These are phyloP conservation scores for Coniochaeta sp. DNA, from an alignment of 2,329 filamentous ascomycete genomes.

Conservation along the genomic window DNA sequence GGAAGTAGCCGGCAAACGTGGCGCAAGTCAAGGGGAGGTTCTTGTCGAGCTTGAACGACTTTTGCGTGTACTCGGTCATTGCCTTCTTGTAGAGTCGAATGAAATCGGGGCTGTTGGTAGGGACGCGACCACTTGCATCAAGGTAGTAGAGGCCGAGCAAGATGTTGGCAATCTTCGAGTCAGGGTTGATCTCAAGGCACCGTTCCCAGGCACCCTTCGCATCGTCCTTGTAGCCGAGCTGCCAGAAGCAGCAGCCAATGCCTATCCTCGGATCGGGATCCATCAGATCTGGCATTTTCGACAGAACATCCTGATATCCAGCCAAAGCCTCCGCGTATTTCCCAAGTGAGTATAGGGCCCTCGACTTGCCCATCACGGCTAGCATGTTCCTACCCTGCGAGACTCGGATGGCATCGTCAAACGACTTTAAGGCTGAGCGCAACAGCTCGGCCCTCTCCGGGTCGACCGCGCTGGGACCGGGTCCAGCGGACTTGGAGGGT, in stretches of 20 bases:
- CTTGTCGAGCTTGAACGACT: slow-evolving; percentile 89
- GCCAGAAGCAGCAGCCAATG: slow-evolving; percentile 96
- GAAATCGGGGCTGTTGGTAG: slow-evolving; percentile 80
- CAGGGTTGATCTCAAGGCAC: slow-evolving; percentile 69
- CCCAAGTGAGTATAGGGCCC: slow-evolving; percentile 78
- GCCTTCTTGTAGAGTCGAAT: slow-evolving; percentile 81
- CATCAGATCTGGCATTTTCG: slow-evolving; percentile 77
- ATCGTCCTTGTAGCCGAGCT: slow-evolving; percentile 88
- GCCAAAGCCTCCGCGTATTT: slow-evolving; percentile 79
- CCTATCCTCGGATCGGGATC: slow-evolving; percentile 95
- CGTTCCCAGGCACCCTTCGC: slow-evolving; percentile 88
- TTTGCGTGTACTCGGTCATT: slow-evolving; percentile 91
- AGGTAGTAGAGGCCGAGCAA: slow-evolving; percentile 87
- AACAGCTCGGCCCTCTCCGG: slow-evolving; percentile 72
- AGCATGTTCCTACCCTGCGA: slow-evolving; percentile 86
- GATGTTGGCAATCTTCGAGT: slow-evolving; percentile 86
- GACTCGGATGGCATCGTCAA: slow-evolving; percentile 84
- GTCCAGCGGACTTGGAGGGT: slow-evolving; percentile 55
- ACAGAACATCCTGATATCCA: slow-evolving; percentile 79
- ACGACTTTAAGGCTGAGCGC: slow-evolving; percentile 81
- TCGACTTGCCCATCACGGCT: slow-evolving; percentile 82
- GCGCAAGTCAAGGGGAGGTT: slow-evolving; percentile 83
- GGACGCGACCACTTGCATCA: slow-evolving; percentile 74
- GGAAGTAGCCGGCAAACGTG: slow-evolving; percentile 84
- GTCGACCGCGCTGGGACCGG: slow-evolving; percentile 54